Conservation (phyloP, 352 stramenopile species). For the Phytophthora tentaculata region DNA sequence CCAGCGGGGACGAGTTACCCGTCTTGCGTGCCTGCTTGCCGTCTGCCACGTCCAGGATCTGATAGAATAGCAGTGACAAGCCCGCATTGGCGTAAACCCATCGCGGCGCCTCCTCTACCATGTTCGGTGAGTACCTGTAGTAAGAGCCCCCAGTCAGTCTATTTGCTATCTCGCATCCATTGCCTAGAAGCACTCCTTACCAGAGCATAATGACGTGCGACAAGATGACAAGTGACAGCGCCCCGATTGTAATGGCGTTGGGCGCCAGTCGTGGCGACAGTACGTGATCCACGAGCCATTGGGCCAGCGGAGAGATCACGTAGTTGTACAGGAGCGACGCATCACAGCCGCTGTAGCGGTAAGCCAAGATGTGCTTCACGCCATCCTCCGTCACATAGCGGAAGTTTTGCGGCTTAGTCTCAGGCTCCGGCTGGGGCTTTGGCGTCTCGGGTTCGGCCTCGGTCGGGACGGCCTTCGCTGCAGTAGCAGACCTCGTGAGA, state of each 20-base stretch:
- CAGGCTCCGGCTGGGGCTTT: conserved; percentile 5
- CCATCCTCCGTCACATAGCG: conserved; percentile 78
- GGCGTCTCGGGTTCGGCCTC: conserved; percentile 4
- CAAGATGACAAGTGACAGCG: conserved; percentile 69
- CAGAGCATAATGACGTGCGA: conserved; percentile 83
- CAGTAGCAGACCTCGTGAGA: conserved; percentile 29
- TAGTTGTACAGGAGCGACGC: conserved; percentile 86
- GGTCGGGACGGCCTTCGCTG: background rate
- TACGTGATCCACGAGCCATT: conserved; percentile 81
- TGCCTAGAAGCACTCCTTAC: conserved; percentile 25
- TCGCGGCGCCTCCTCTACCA: conserved; percentile 70
- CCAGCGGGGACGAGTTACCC: conserved; percentile 85
- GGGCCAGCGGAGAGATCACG: conserved; percentile 75
- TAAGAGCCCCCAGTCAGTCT: conserved; percentile 43
- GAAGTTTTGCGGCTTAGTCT: conserved; percentile 35
- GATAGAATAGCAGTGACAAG: conserved; percentile 76
- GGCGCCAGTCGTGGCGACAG: conserved; percentile 73
- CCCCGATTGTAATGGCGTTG: conserved; percentile 87
- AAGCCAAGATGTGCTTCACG: conserved; percentile 70
- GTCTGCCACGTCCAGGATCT: conserved; percentile 88
- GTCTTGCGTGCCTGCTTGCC: conserved; percentile 89
- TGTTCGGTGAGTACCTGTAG: conserved; percentile 80
- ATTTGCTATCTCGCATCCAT: background rate
- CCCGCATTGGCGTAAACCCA: conserved; percentile 79
- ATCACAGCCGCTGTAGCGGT: conserved; percentile 90